Evolutionary conservation across 2,329 filamentous ascomycete species (phyloP), one percentile per base, ranked within the genome.

Genomic region (Colletotrichum higginsianum): DNA sequence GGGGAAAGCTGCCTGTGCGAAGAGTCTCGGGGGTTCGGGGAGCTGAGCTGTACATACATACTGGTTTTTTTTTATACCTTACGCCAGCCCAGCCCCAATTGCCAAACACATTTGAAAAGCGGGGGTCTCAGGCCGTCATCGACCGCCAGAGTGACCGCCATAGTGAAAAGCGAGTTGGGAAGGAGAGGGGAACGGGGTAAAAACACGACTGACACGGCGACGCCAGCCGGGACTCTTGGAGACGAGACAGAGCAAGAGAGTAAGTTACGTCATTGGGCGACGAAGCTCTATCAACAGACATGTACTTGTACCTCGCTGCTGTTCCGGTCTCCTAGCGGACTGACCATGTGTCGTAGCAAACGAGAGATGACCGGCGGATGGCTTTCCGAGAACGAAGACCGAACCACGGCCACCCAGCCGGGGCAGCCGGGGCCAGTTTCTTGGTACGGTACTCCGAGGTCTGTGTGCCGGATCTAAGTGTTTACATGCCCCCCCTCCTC

Each of bases 21-120:
- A 11, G 13, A 46, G 50, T 26, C 69, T 72, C 69, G 69, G 69
- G 58, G 69, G 69, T 72, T 69, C 69, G 69, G 69, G 65, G 60
- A 72, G 46, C 52, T 66, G 53, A 50, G 62, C 58, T 40, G 16
- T 9, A 46, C 35, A n/a, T 44, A 44, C 38, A 30, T 50, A 1
- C 18, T 2, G 3, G n/a, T 7, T 11, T 55, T 2, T 23, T 18
- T 16, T 21, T 23, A 21, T 18, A 58, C 55, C 23, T 58, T 49
- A 12, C 47, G 47, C 50, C 18, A 57, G 55, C 55, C 55, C 55
- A 57, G 55, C 55, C 55, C 35, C 55, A 38, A 23, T 56, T 56
- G n/a, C 21, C n/a, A 57, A 57, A 57, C 35, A 5, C 38, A 16
- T 55, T 30, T 26, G 57, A 63, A 68, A 64, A 72, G 69, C 69